A percentile compares a stretch with the other conserved stretches of the same genome.
Evolutionary conservation across 331 rosid species (phyloP).

Genomic region (Malus hybrid): DNA sequence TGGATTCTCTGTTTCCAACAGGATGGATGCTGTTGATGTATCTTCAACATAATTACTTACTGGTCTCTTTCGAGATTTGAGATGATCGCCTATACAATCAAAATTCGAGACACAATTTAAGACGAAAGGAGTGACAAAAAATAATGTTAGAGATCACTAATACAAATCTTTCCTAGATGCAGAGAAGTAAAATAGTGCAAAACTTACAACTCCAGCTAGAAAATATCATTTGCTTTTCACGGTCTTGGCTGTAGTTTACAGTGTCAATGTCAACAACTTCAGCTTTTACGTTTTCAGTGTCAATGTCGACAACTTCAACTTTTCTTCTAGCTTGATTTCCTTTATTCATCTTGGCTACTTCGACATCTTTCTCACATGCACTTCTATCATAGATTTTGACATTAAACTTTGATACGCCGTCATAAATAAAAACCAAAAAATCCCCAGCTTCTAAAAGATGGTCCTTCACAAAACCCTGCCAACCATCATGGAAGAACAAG

Average conservation of each 20-base stretch:
- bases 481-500: not conserved
- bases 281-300: not conserved
- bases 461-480: constrained; percentile 1
- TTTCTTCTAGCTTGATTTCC: not conserved
- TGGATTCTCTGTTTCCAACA: constrained; percentile 2
- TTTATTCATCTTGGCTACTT: not conserved
- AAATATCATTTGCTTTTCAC: not conserved
- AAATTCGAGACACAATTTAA: not conserved
- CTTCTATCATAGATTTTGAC: not conserved
- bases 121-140: not conserved
- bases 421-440: not conserved
- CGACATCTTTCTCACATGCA: not conserved
- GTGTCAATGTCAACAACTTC: not conserved
- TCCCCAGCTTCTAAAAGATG: not conserved
- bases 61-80: not conserved
- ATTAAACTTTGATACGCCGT: not conserved
- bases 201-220: not conserved
- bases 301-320: no score
- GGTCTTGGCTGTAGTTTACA: not conserved
- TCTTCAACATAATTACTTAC: not conserved
- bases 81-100: not conserved
- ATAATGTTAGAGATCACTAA: not conserved
- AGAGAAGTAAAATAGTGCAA: not conserved
- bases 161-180: not conserved
- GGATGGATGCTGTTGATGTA: not conserved